Conservation (phyloP, 805 yeast genomes). For the Saccharomycopsis capsularis region DNA sequence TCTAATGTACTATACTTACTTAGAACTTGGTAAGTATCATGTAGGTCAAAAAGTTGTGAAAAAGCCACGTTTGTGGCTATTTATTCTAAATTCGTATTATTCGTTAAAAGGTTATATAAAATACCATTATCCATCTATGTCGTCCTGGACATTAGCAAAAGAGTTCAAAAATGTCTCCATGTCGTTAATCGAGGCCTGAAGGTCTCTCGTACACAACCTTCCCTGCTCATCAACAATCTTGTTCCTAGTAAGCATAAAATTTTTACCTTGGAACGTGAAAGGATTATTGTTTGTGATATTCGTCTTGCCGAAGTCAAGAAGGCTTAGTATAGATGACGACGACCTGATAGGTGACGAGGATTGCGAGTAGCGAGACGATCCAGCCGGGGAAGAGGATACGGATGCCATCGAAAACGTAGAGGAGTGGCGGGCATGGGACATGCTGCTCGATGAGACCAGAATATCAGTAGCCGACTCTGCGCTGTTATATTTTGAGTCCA, state of each 20-base stretch:
- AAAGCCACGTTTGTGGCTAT: too few relatives aligned
- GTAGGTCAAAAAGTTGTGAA: too few relatives aligned
- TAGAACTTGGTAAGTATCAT: too few relatives aligned
- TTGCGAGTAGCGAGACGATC: conserved; percentile 1
- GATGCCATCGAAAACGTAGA: conserved; percentile 7
- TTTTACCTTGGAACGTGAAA: conserved; percentile 15
- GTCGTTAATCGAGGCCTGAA: background rate
- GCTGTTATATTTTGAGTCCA: background rate
- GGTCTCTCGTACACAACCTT: conserved; percentile 1
- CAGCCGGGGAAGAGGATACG: conserved; percentile 8
- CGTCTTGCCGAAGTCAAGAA: conserved; percentile 11
- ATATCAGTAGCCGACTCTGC: background rate
- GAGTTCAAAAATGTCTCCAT: conserved; percentile 7
- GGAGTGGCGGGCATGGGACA: conserved; percentile 7
- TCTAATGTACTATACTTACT: too few relatives aligned
- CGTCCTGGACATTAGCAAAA: conserved; percentile 8
- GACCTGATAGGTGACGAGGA: conserved; percentile 7
- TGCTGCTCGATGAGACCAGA: background rate
- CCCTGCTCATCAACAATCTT: conserved; percentile 14
- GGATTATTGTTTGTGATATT: conserved; percentile 14
- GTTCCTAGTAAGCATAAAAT: conserved; percentile 9
- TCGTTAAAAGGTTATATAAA: too few relatives aligned
- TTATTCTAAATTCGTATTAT: too few relatives aligned
- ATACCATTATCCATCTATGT: conserved; percentile 1
- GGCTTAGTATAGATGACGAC: conserved; percentile 6